Evolutionary conservation across 176 grass and related monocot species (phyloP), one percentile per base, ranked within the genome.

Genomic region (Chloris gayana): DNA sequence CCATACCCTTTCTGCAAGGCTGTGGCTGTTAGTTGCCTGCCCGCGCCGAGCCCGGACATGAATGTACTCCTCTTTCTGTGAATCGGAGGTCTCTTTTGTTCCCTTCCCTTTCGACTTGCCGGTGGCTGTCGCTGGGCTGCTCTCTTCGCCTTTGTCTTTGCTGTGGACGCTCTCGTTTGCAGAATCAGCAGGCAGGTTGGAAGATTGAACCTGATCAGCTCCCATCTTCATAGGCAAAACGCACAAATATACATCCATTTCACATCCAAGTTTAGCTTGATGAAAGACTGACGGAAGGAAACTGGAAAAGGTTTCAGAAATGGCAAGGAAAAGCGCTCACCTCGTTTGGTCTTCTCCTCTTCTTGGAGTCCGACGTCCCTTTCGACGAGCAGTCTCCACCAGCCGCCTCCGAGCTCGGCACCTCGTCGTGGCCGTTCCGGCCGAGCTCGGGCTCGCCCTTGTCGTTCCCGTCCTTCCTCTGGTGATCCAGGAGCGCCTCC

Each of bases 11-110:
- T 97, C 93, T 29, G 93, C 93, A 35, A 97, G 88, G 85, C 93
- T 97, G 59, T 97, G 93, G 83, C 91, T 97, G 78, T 97, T 97
- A 66, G 93, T 97, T 30, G 93, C 93, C 83, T 97, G 93, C 31
- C 93, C 93, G 2, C 91, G 91, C 12, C 93, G 83, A 49, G 93
- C 93, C 73, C 93, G 87, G 71, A 97, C 83, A 93, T 97, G 93
- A 57, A 97, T 91, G 79, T 93, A 97, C 32, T 93, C 93, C 50
- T 87, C 82, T 78, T 92, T 88, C 51, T 88, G 34, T 0, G 77
- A 84, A 21, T 93, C 90, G 0, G 85, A 83, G 64, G 64, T 57
- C 69, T 93, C 88, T 56, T 91, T 97, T 8, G 58, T 25, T 6
- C 82, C 85, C 86, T 93, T 97, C 66, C 88, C 91, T 79, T 88